Base-by-base conservation (phyloP, 2,329 filamentous ascomycete species). In the Trichophyton verrucosum region DNA sequence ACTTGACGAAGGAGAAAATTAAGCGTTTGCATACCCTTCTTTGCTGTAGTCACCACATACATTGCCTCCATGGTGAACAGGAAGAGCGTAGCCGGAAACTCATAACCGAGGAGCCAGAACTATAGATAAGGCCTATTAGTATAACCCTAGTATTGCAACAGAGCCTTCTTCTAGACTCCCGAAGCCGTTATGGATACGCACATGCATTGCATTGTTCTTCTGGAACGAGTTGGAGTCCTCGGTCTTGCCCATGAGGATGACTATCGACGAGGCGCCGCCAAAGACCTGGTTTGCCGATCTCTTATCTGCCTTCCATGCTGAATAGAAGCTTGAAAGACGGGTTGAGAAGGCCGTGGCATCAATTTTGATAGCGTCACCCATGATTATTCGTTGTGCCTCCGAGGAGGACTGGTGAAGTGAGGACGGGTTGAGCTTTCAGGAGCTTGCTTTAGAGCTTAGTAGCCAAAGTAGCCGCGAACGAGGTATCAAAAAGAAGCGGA, bases 41-140 rank as follows among this genome's bases (percentile, higher is more conserved):
- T 99, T 62, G 89, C 87, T 4, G 94, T 99, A 5, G 94, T 99
- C 66, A 99, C 85, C 62, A 97, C 87, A 76, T 94, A 95, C 68
- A 97, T 81, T 55, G 85, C 85, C 64, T 97, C 94, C 63, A 86
- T 78, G 1, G 92, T 97, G 73, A 99, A 86, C 59, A 99, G 82
- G 80, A 99, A 90, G 65, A 99, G 80, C 0, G 94, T 99, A 44
- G 92, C 91, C 38, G 94, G 94, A 71, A 99, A 99, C 74, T 99
- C 94, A 80, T 99, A 99, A 69, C 94, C 94, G 64, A 99, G 83
- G 60, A 99, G 82, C 95, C 95, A 99, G 76, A 97, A 95, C 91
- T 96, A 74, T 63, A 66, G 47, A 24, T 22, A 55, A 64, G 53
- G 53, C 56, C 42, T 2, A 33, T 38, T 38, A 68, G 68, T 61